phyloP scores from a whole-genome alignment of 306 rosid species.

The Gastrolobium villosum region DNA sequence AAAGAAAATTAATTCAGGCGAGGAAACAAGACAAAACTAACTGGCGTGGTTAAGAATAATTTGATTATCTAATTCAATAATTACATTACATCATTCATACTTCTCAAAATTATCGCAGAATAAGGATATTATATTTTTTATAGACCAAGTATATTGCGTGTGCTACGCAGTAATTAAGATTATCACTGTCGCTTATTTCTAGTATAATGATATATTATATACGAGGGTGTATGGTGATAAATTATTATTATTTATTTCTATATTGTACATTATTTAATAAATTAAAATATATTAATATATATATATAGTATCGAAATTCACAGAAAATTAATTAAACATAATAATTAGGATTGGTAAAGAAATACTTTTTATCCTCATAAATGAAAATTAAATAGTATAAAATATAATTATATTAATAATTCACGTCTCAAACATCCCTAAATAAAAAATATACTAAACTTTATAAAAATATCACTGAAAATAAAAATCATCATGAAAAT shows the following conservation, averaged over 20 bases:
- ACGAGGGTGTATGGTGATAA: not conserved
- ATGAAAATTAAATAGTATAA: too few relatives aligned
- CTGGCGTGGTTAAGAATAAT: constrained; percentile 42
- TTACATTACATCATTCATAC: not conserved
- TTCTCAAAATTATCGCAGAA: not conserved
- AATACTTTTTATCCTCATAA: too few relatives aligned
- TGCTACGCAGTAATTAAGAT: not conserved
- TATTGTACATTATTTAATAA: not conserved
- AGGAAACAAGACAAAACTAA: constrained; percentile 11
- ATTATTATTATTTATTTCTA: not conserved
- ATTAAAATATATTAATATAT: too few relatives aligned
- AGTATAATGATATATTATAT: not conserved
- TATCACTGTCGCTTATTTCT: not conserved
- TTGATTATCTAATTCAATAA: constrained; percentile 19
- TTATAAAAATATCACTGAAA: too few relatives aligned
- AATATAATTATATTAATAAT: too few relatives aligned
- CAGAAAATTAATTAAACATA: too few relatives aligned
- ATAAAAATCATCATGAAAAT: too few relatives aligned
- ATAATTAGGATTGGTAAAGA: too few relatives aligned
- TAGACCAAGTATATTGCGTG: not conserved
- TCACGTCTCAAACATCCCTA: too few relatives aligned
- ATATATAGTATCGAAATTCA: too few relatives aligned
- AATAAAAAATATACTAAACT: too few relatives aligned
- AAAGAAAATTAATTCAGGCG: not conserved
- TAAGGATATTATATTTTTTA: constrained; percentile 8